A percentile compares a stretch with the other conserved stretches of the same genome.
These are phyloP conservation scores for Gossypium ekmanianum DNA, from an alignment of 345 rosid species.

Conservation along the genomic window DNA sequence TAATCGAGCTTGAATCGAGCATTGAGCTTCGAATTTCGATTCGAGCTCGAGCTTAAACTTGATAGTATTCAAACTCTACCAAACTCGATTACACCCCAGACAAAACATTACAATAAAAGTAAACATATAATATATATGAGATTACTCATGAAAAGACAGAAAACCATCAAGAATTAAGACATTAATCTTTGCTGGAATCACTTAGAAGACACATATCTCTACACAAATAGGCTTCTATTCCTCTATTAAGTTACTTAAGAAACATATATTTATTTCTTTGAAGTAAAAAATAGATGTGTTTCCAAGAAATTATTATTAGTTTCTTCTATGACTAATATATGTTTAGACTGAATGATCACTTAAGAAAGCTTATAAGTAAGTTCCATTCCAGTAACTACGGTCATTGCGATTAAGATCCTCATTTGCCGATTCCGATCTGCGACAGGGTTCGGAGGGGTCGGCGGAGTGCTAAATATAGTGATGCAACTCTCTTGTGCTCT, in stretches of 20 bases:
- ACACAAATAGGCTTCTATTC: too few relatives aligned
- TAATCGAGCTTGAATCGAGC: too few relatives aligned
- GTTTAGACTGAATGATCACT: background rate
- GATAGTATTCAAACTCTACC: too few relatives aligned
- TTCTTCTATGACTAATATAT: background rate
- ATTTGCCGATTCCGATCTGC: background rate
- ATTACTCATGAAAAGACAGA: background rate
- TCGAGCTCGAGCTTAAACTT: too few relatives aligned
- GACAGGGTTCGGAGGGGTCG: background rate
- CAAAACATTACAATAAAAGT: too few relatives aligned
- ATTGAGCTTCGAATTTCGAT: too few relatives aligned
- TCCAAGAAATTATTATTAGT: too few relatives aligned
- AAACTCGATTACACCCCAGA: too few relatives aligned
- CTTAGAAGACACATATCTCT: background rate
- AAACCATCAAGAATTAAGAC: background rate
- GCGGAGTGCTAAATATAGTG: background rate
- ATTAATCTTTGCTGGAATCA: background rate
- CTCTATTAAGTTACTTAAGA: too few relatives aligned
- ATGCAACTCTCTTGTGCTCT: background rate
- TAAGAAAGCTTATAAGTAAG: background rate
- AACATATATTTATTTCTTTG: too few relatives aligned
- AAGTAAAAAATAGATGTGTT: too few relatives aligned
- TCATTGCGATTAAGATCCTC: slow-evolving; percentile 8
- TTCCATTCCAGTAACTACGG: background rate
- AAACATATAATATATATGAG: background rate